Base-by-base conservation (phyloP, 768 basidiomycete species). In the Auricularia auricula-judae region DNA sequence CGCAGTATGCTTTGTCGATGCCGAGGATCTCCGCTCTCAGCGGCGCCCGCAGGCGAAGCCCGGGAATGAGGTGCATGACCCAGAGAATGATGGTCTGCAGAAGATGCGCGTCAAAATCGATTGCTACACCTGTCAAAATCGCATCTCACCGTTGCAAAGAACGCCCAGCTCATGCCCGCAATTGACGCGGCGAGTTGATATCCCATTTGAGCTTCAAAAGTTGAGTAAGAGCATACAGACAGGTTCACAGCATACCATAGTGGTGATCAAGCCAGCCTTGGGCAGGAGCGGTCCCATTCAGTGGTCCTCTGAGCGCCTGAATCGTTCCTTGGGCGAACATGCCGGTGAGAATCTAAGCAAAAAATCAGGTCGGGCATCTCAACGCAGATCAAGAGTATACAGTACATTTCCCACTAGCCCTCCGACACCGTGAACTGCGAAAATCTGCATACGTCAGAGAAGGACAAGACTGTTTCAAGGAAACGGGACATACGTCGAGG, bases 401-500 rank as follows among this genome's bases (percentile, higher is more conserved):
- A 33, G 7, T n/a, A 59, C 56, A 33, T 59, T 59, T 47, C 91
- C 93, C 61, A 90, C 75, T 47, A 91, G 83, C 23, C 92, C 91
- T 4, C 91, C 92, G 51, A 95, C 76, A 43, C 87, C 94, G 78
- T 97, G 94, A 70, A 91, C 86, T 16, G 93, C 93, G 72, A 93
- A 95, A 53, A 94, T 59, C 56, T 59, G 56, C 2, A 29, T 10
- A 29, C 29, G 29, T 59, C 8, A 59, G 56, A 21, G 12, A 5
- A 16, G 10, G 16, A 51, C 23, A 29, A 7, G 23, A 5, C 29
- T 21, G 5, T n/a, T 21, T 8, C 23, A 59, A 34, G 29, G 8
- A 5, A 5, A 29, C 23, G 23, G 33, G 56, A 4, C 56, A 8
- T 29, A 59, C 82, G 80, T 98, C 94, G 61, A 97, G 86, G 0